Percentiles rank a stretch among this genome's conserved stretches.
Conservation (phyloP, 106 monocot genomes). For the Amphibolis antarctica region DNA sequence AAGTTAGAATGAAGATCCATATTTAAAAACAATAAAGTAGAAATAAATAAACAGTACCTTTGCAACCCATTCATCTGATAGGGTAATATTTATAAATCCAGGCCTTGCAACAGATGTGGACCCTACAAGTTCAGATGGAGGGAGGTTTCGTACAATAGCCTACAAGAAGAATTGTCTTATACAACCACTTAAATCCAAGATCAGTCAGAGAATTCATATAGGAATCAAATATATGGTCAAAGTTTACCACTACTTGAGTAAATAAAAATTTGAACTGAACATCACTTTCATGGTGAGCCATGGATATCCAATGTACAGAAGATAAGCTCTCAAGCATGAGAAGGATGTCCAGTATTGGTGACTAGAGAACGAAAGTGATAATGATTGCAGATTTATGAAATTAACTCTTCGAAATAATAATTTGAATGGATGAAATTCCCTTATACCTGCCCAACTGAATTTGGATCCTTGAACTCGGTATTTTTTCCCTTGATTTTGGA, state of each 20-base stretch:
- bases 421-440: not conserved
- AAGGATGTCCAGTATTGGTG: not conserved
- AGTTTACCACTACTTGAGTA: too few species aligned
- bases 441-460: slow-evolving; percentile 77
- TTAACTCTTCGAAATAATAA: not conserved
- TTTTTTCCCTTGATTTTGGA: slow-evolving; percentile 67
- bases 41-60: slow-evolving; percentile 31
- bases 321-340: too few species aligned
- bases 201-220: too few species aligned
- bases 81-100: slow-evolving; percentile 71
- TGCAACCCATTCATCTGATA: slow-evolving; percentile 71
- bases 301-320: too few species aligned
- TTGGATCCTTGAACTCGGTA: slow-evolving; percentile 61
- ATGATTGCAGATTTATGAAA: not conserved
- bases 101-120: slow-evolving; percentile 71
- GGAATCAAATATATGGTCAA: too few species aligned
- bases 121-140: slow-evolving; percentile 54
- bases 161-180: slow-evolving; percentile 10
- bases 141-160: slow-evolving; percentile 76
- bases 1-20: not conserved
- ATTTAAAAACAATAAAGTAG: not conserved
- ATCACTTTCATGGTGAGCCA: too few species aligned
- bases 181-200: not conserved
- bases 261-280: too few species aligned
- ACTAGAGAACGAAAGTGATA: not conserved